These are phyloP conservation scores for Amylostereum chailletii DNA, from an alignment of 1,284 basidiomycete genomes.

Conservation along the genomic window DNA sequence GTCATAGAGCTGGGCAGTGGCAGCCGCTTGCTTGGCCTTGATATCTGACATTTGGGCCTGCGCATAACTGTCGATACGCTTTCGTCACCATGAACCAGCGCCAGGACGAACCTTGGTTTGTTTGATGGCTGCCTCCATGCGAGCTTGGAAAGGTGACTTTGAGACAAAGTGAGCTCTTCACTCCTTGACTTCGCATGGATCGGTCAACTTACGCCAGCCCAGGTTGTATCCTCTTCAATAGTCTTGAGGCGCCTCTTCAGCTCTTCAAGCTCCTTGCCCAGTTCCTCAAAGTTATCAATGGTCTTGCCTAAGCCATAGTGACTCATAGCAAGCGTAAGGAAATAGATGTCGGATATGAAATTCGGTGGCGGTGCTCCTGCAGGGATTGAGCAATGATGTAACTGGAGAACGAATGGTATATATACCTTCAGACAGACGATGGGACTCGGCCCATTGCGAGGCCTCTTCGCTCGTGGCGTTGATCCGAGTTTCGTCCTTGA, in stretches of 20 bases:
- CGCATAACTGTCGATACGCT: slow-evolving; percentile 1
- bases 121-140: slow-evolving; percentile 61
- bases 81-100: neutral
- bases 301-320: slow-evolving; percentile 83
- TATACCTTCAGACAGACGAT: slow-evolving; percentile 36
- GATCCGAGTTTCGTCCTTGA: slow-evolving; percentile 85
- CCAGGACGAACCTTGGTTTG: slow-evolving; percentile 51
- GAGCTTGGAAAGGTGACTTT: slow-evolving; percentile 60
- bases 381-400: slow-evolving; percentile 1
- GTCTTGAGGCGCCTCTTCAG: slow-evolving; percentile 72
- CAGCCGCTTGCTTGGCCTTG: slow-evolving; percentile 67
- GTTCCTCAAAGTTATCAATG: slow-evolving; percentile 63
- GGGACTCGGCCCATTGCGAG: slow-evolving; percentile 56
- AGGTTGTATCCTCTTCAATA: slow-evolving; percentile 68
- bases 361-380: slow-evolving; percentile 50
- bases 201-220: slow-evolving; percentile 57
- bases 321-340: slow-evolving; percentile 75
- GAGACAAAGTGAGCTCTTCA: slow-evolving; percentile 1
- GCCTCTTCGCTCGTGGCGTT: slow-evolving; percentile 85
- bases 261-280: slow-evolving; percentile 69
- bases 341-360: slow-evolving; percentile 96
- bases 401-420: neutral
- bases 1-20: slow-evolving; percentile 81
- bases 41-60: slow-evolving; percentile 65
- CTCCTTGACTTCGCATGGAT: slow-evolving; percentile 1